A percentile compares a stretch with the other conserved stretches of the same genome.
These are phyloP conservation scores for Cyclotella cryptica DNA, from an alignment of 108 stramenopile genomes.

Conservation along the genomic window DNA sequence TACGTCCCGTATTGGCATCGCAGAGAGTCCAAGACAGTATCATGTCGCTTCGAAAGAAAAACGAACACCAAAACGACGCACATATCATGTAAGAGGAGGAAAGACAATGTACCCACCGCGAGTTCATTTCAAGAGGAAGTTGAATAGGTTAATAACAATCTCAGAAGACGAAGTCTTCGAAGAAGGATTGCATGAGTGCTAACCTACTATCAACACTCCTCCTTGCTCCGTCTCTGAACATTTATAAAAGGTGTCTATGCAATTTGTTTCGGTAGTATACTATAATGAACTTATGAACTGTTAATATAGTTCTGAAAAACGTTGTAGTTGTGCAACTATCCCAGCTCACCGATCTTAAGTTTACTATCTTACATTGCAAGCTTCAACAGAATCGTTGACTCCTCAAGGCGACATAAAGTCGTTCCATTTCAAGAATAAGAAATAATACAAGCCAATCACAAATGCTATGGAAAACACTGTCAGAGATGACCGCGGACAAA, in stretches of 20 bases:
- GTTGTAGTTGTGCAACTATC: too few species aligned
- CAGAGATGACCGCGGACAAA: constrained; percentile 65
- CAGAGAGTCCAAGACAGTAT: too few species aligned
- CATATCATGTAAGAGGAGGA: neutral
- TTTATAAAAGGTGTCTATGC: too few species aligned
- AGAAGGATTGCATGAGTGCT: constrained; percentile 4
- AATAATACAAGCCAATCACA: constrained; percentile 51
- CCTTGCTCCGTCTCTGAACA: neutral
- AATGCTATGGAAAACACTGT: constrained; percentile 39
- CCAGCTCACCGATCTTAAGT: too few species aligned
- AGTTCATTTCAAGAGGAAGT: neutral
- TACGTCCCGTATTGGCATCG: too few species aligned
- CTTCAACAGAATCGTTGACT: neutral
- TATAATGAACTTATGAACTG: too few species aligned
- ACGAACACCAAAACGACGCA: neutral
- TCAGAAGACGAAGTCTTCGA: constrained; percentile 22
- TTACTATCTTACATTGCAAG: neutral
- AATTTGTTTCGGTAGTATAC: too few species aligned
- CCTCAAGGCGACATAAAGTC: constrained; percentile 10
- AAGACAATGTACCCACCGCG: neutral
- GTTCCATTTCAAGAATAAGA: constrained; percentile 45
- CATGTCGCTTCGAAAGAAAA: neutral
- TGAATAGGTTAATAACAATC: constrained; percentile 15
- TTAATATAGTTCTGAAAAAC: too few species aligned
- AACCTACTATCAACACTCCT: neutral